Percentiles rank a stretch among this genome's conserved stretches.
Conservation (phyloP, 2,329 filamentous ascomycete genomes). For the Chaetomiaceae sp. region DNA sequence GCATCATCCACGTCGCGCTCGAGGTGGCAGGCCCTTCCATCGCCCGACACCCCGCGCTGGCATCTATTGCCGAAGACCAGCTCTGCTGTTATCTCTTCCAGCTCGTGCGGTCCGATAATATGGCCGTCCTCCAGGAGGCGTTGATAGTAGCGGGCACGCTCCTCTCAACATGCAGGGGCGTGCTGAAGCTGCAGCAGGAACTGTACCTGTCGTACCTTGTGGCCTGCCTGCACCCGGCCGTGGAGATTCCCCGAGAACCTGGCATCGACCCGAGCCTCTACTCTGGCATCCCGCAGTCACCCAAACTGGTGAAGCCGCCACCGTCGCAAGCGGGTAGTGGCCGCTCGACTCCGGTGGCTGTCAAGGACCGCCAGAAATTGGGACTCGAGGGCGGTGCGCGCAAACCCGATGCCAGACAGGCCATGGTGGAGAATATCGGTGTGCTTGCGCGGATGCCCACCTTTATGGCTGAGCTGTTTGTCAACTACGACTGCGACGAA, state of each 20-base stretch:
- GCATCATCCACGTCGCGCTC: conserved; percentile 94
- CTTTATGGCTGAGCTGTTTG: conserved; percentile 91
- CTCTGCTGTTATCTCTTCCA: conserved; percentile 94
- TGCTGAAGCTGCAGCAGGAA: conserved; percentile 94
- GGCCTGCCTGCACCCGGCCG: conserved; percentile 86
- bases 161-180: conserved; percentile 80
- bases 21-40: conserved; percentile 96
- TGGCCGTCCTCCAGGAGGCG: conserved; percentile 89
- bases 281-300: conserved; percentile 85
- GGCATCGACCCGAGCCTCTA: conserved; percentile 90
- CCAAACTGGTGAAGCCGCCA: conserved; percentile 75
- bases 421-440: conserved; percentile 96
- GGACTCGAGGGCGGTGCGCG: conserved; percentile 87
- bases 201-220: conserved; percentile 92
- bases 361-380: conserved; percentile 87
- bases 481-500: conserved; percentile 96
- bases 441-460: conserved; percentile 87
- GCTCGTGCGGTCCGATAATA: conserved; percentile 91
- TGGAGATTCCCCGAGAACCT: conserved; percentile 86
- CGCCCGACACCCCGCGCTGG: conserved; percentile 82
- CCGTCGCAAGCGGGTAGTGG: conserved; percentile 73
- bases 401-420: conserved; percentile 91
- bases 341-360: conserved; percentile 80
- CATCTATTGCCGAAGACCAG: conserved; percentile 83
- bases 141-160: conserved; percentile 87